phyloP scores from a whole-genome alignment of 2,329 filamentous ascomycete species.

The Neonectria hederae region DNA sequence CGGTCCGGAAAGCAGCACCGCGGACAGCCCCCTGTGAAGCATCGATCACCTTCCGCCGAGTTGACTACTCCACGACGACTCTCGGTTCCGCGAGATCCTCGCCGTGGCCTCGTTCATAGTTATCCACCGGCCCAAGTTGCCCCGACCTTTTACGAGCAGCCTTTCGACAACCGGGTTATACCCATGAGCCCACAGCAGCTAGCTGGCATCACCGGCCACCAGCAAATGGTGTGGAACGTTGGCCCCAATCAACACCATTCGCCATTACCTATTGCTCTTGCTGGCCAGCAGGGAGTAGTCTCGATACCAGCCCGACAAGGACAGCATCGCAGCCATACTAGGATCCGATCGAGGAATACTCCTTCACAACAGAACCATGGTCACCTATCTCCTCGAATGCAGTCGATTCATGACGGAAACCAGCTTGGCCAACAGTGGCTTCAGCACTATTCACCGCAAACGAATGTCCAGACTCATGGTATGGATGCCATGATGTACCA shows the following conservation, averaged over 20 bases:
- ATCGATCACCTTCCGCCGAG: conserved; percentile 28
- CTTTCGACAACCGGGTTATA: conserved; percentile 25
- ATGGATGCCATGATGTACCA: conserved; percentile 27
- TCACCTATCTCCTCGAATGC: background rate
- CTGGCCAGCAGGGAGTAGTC: conserved; percentile 30
- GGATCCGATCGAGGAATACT: conserved; percentile 28
- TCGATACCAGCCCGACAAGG: conserved; percentile 31
- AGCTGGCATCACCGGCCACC: background rate
- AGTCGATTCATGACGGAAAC: background rate
- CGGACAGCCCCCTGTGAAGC: conserved; percentile 24
- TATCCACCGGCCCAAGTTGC: conserved; percentile 23
- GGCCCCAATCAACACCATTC: conserved; percentile 25
- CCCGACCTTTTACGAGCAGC: conserved; percentile 25
- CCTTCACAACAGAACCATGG: conserved; percentile 29
- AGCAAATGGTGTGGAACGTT: conserved; percentile 1
- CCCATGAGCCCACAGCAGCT: conserved; percentile 23
- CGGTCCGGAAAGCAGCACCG: conserved; percentile 45
- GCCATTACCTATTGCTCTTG: conserved; percentile 12
- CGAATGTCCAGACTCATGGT: conserved; percentile 16
- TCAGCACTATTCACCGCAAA: conserved; percentile 2
- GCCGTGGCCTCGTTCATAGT: conserved; percentile 28
- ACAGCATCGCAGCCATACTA: conserved; percentile 4
- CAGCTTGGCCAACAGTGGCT: conserved; percentile 2
- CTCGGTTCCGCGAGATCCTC: conserved; percentile 33
- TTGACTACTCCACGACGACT: conserved; percentile 26